Evolutionary conservation across 2,329 filamentous ascomycete species (phyloP), one percentile per base, ranked within the genome.

Genomic region (Seiridium unicorne): DNA sequence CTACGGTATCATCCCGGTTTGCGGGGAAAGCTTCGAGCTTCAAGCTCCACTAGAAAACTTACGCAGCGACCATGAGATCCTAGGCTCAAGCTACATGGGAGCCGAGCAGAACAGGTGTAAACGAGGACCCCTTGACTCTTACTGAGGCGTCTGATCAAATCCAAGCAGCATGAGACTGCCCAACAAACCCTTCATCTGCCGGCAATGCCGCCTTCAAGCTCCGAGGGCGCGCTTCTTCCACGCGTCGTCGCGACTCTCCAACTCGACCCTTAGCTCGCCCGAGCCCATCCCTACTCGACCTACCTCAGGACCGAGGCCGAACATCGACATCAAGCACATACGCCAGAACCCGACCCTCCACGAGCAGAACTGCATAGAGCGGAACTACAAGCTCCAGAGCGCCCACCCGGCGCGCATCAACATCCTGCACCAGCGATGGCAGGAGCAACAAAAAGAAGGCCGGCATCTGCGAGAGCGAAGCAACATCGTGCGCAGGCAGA

Each of bases 271-370:
- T 36, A 63, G 58, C 54, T 59, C 59, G 26, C 35, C 51, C 34
- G 38, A 44, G n/a, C 26, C 68, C 53, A 69, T 72, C 51, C 58
- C 61, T 49, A 74, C 72, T 60, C 82, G 88, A 44, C 90, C 90
- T 4, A 81, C 89, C 1, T 88, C 84, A 57, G 93, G 91, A 11
- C 93, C 92, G 9, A 94, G 92, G 72, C 86, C 91, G 34, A 84
- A 84, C 51, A 84, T 96, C 65, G 90, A 97, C 77, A 84, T 96
- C 72, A 94, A 92, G 74, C 89, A 95, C 77, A 97, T 99, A 73
- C 93, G 93, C 60, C 85, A 92, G 70, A 91, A 96, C 75, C 86
- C 90, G 13, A 85, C 89, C 11, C 82, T 96, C 13, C 91, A 97
- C 79, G 84, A 90, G 67, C 81, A 89, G 65, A 98, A 96, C 71